Base-by-base conservation (phyloP, 2,329 filamentous ascomycete species). In the Parastagonospora nodorum region DNA sequence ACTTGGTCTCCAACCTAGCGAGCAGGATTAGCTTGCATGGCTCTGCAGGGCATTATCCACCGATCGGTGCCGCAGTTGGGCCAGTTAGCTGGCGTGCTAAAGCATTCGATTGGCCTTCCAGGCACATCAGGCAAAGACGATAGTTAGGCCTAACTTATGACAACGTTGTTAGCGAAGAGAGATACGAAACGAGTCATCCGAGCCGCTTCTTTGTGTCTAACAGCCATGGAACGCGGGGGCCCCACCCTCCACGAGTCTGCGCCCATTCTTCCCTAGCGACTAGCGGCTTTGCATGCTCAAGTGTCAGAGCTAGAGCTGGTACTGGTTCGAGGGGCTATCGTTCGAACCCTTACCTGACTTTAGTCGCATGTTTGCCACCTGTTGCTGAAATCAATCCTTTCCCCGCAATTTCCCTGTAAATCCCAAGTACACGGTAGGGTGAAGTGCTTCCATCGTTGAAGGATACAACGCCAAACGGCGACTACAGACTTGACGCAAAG, bases 171-270 rank as follows among this genome's bases (percentile, higher is more conserved):
- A 16, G 35, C 14, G 14, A 16, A 9, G 19, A 16, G n/a, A 8
- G 29, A 15, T 28, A 30, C 35, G 14, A 41, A 32, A 30, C 14
- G 31, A 43, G 29, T 27, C 33, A 33, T 39, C 40, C 19, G 15
- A 30, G 33, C 27, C 24, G 24, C 35, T 14, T 30, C 24, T 39
- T 40, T 29, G 28, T 28, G 38, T 24, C 39, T 27, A 12, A 37
- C 39, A 44, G 48, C 45, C 49, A 49, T 61, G 51, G 46, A 55
- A 60, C 58, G 57, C 61, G 63, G 67, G 66, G 64, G 63, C 64
- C 63, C 66, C 66, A 60, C 61, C 55, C 48, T 24, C 59, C 40
- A 51, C 37, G 53, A 40, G 38, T 55, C 44, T 53, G 35, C 44
- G 51, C 45, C 54, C 46, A 35, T 56, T 47, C 45, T 39, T 61